A percentile compares a stretch with the other conserved stretches of the same genome.
Evolutionary conservation across 345 rosid genomes (phyloP).

Genomic region (Gossypium turneri): DNA sequence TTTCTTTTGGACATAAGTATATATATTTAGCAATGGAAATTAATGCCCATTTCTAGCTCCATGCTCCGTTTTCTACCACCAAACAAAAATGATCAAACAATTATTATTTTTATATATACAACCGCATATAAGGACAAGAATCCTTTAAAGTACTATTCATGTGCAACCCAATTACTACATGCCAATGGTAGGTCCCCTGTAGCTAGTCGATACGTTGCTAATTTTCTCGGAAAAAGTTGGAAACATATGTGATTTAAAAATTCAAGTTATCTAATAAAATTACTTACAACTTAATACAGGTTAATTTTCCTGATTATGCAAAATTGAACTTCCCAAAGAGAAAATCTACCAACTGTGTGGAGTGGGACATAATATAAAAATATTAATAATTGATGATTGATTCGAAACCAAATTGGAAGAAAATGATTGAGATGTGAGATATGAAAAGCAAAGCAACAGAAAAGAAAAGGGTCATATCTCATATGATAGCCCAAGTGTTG

Average conservation of each 20-base stretch:
- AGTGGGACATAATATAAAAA: not conserved
- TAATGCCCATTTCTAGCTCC: conserved; percentile 14
- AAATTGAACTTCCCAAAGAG: not conserved
- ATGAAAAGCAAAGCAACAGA: not conserved
- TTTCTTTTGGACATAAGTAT: not conserved
- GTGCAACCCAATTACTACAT: conserved; percentile 7
- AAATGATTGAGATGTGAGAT: not conserved
- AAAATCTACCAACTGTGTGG: not conserved
- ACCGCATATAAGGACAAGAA: not conserved
- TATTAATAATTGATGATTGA: not conserved
- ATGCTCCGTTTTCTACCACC: not conserved
- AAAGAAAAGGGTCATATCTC: not conserved
- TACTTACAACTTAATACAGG: too few relatives aligned
- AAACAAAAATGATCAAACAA: not conserved
- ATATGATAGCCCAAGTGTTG: not conserved
- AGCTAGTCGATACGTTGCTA: not conserved
- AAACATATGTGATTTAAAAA: not conserved
- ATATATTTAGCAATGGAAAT: not conserved
- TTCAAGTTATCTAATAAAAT: not conserved
- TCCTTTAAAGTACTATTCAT: not conserved
- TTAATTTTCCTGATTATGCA: not conserved
- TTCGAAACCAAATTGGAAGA: not conserved
- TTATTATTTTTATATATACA: not conserved
- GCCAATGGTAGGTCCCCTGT: conserved; percentile 2
- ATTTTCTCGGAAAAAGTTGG: not conserved